Evolutionary conservation across 2,329 filamentous ascomycete species (phyloP), one percentile per base, ranked within the genome.

Genomic region (Ophiocordyceps camponoti-saundersi): DNA sequence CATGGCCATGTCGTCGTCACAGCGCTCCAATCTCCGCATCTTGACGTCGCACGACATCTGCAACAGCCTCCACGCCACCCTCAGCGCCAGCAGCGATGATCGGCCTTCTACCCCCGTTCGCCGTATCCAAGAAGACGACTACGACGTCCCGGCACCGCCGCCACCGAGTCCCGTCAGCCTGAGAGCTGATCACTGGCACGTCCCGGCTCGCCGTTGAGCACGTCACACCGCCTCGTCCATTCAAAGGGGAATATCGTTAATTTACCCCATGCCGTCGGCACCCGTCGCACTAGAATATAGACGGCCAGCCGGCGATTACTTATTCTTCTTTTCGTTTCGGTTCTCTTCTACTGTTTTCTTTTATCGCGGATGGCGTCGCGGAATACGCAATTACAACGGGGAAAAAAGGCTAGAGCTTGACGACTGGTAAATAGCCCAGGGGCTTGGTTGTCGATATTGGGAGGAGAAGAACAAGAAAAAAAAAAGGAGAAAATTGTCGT

Each of bases 161-260:
- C 78, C 78, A 20, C 76, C 78, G 13, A 79, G 73, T 53, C 78
- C 78, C 8, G 73, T 81, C 57, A 74, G 73, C 62, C 80, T 79
- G 56, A 69, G 73, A 29, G 60, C 64, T 22, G 74, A 79, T 48
- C 68, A 73, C 57, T 78, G 75, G 73, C 65, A 70, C 46, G 59
- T 61, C 34, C 57, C 59, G 43, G 51, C 53, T 43, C 57, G 55
- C 46, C 59, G 54, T 48, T 61, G 52, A 58, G 49, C 44, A 15
- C 29, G 29, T 18, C 18, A 34, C 43, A 39, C 29, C 13, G 29
- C 20, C 34, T 32, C 10, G 11, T 13, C 11, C 30, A 12, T 3
- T 11, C 10, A 18, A 18, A 39, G 13, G n/a, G 34, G 15, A 5
- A 18, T 36, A 5, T 36, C 12, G 32, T 36, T 15, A 13, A 4